Base-by-base conservation (phyloP, 164 flowering plant genomes). In the Platanus orientalis region DNA sequence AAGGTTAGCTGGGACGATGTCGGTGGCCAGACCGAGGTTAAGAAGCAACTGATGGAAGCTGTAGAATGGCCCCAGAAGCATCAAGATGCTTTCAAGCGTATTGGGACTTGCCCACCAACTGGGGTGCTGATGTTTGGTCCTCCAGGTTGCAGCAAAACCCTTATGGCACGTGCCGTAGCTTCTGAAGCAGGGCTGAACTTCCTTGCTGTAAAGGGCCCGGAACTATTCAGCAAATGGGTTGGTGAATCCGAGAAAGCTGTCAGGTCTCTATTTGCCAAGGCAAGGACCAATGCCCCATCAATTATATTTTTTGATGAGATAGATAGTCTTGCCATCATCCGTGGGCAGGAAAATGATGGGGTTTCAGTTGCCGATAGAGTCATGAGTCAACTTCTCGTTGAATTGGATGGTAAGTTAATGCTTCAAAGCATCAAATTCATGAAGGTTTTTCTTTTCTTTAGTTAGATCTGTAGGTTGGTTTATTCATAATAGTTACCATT, bases 231-330 rank as follows among this genome's bases (percentile, higher is more conserved):
- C 76, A 92, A 92, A 81, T 95, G 97, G 97, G 99, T 95, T 68
- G 99, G 99, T 72, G 99, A 95, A 82, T 89, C 99, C 16, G 99
- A 95, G 81, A 91, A 91, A 79, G 97, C 97, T 60, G 97, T 95
- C 11, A 82, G 80, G 75, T 83, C 96, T 32, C 71, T 95, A 27
- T 95, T 95, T 79, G 86, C 87, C 24, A 95, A 87, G 72, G 99
- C 99, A 29, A 81, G 91, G 75, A 92, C 88, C 30, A 89, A 89
- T 87, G 93, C 97, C 51, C 99, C 99, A 19, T 83, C 99, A 53
- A 82, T 95, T 56, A 82, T 92, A 69, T 92, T 95, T 77, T 92
- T 95, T 67, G 99, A 95, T 80, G 99, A 95, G 78, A 82, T 95
- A 63, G 99, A 95, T 80, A 86, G 92, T 60, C 90, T 95, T 68